phyloP scores from a whole-genome alignment of 352 stramenopile species.

The Pythium phragmitis region DNA sequence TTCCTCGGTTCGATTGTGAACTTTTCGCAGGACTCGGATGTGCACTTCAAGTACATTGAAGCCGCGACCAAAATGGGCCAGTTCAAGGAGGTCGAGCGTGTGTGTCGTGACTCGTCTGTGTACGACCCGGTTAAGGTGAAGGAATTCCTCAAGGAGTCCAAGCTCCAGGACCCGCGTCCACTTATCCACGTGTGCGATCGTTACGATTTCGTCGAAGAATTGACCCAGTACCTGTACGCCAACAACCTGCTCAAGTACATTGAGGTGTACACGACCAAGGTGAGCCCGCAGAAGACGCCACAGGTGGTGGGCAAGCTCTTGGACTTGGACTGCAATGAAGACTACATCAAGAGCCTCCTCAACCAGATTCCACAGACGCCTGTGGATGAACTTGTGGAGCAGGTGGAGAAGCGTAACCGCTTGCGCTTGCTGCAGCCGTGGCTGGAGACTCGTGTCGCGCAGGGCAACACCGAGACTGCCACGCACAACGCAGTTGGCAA shows the following conservation, averaged over 20 bases:
- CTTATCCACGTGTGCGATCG: slow-evolving; percentile 99
- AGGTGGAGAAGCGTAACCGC: slow-evolving; percentile 99
- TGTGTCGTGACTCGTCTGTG: slow-evolving; percentile 99
- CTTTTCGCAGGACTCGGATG: slow-evolving; percentile 96
- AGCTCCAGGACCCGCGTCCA: slow-evolving; percentile 97
- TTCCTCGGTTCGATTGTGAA: slow-evolving; percentile 99
- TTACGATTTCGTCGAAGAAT: slow-evolving; percentile 99
- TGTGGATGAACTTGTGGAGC: slow-evolving; percentile 98
- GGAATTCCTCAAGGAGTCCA: slow-evolving; percentile 99
- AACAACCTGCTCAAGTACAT: slow-evolving; percentile 99
- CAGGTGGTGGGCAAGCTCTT: slow-evolving; percentile 99
- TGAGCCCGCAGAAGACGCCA: slow-evolving; percentile 97
- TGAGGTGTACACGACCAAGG: slow-evolving; percentile 99
- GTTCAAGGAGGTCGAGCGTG: slow-evolving; percentile 99
- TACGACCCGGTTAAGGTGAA: slow-evolving; percentile 99
- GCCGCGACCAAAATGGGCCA: slow-evolving; percentile 99
- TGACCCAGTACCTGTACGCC: slow-evolving; percentile 99
- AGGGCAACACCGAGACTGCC: slow-evolving; percentile 98
- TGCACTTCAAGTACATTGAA: slow-evolving; percentile 99
- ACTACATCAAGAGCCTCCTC: slow-evolving; percentile 99
- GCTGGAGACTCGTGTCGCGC: slow-evolving; percentile 98
- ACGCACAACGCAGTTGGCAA: slow-evolving; percentile 99
- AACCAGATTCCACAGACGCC: slow-evolving; percentile 95
- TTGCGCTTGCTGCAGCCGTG: slow-evolving; percentile 98
- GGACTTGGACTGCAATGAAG: slow-evolving; percentile 98